Evolutionary conservation across 495 filamentous ascomycete genomes (phyloP), one percentile per base, ranked within the genome.

Genomic region (Geoglossum glabrum): DNA sequence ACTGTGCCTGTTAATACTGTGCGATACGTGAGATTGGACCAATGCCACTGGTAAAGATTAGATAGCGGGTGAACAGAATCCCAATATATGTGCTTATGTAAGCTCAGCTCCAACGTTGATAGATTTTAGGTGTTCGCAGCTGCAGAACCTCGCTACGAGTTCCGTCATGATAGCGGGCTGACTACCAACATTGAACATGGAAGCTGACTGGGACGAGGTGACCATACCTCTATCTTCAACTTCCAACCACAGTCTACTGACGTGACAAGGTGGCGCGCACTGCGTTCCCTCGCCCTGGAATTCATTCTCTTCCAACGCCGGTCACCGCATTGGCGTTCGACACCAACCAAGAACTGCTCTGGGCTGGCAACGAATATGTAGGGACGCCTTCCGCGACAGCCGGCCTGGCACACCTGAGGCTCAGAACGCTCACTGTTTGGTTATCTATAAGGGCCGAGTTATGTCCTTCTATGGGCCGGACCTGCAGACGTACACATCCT

Each of bases 281-380:
- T 67, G 74, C 76, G 61, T 75, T 85, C 67, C 84, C 84, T 57
- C 78, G 82, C 59, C 80, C 83, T 52, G 78, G 74, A 56, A 66
- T 74, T 60, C 78, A 82, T 67, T 75, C 73, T 31, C 65, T 81
- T 61, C 74, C 82, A 3, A 79, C 83, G n/a, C 75, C 79, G 47
- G 78, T 80, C 56, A 80, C 82, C 5, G 79, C 86, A 10, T 70
- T 94, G 60, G 83, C 86, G 25, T 97, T 97, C 65, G 92, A 99
- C 66, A 82, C 82, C 59, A 74, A 77, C 46, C 81, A 90, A 66
- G 92, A 97, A 68, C 77, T 97, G 31, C 67, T 97, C 60, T 98
- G 93, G 92, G 77, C 80, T 10, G 92, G 92, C 13, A 90, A 88
- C 69, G 85, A 89, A 72, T 85, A 80, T 74, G 89, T 93, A 49